Conservation (phyloP, 2,329 filamentous ascomycete species). For the Cryoendolithus antarcticus region DNA sequence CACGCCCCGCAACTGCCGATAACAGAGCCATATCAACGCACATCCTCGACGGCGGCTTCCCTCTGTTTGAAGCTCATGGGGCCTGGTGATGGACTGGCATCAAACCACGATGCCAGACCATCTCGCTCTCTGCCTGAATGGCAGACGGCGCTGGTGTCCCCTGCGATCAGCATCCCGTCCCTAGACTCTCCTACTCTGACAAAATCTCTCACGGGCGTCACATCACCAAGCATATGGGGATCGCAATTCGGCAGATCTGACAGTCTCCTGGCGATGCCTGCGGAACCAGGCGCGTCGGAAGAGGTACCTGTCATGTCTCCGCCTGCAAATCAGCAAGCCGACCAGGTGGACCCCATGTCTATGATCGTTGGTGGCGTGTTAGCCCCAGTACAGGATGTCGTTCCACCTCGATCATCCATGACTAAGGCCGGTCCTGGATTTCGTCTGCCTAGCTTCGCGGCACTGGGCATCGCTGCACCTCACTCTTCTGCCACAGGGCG, state of each 20-base stretch:
- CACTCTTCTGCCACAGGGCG: constrained; percentile 20
- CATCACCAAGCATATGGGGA: constrained; percentile 4
- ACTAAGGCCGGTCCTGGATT: constrained; percentile 25
- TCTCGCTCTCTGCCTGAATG: too few species aligned
- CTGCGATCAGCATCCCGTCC: constrained; percentile 6
- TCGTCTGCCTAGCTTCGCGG: constrained; percentile 42
- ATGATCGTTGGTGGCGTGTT: constrained; percentile 17
- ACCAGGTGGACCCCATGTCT: constrained; percentile 12
- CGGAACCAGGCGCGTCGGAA: constrained; percentile 8
- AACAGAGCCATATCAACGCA: too few species aligned
- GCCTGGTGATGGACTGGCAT: too few species aligned
- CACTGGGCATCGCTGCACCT: constrained; percentile 38
- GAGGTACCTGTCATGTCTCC: constrained; percentile 11
- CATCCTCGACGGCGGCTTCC: too few species aligned
- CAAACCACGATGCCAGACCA: too few species aligned
- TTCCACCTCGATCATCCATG: constrained; percentile 5
- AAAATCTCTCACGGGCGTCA: constrained; percentile 2
- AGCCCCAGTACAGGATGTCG: constrained; percentile 10
- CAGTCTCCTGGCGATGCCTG: constrained; percentile 4
- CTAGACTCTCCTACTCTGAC: constrained; percentile 8
- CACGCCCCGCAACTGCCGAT: too few species aligned
- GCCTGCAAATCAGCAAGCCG: constrained; percentile 7
- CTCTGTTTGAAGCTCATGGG: too few species aligned
- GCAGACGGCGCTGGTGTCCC: constrained; percentile 3
- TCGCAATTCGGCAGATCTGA: constrained; percentile 5